Evolutionary conservation across 176 grass and related monocot species (phyloP).

Genomic region (Zizania latifolia): DNA sequence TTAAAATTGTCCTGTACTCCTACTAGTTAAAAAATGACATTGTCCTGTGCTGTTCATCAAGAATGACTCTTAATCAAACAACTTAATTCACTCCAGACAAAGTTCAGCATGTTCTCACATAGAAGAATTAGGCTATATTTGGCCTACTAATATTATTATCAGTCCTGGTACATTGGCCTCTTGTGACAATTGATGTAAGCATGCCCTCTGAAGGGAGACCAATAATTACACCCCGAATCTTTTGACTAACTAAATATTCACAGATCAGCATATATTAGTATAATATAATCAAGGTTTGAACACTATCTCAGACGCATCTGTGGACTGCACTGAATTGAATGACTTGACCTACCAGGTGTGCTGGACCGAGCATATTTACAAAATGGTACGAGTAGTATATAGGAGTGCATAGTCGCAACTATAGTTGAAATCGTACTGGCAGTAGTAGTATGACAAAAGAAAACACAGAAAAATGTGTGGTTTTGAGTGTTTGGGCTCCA

Average conservation of each 20-base stretch:
- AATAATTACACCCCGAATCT: conserved; percentile 23
- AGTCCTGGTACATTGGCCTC: not conserved
- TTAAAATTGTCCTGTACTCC: not conserved
- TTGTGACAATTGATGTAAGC: not conserved
- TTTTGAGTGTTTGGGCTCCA: conserved; percentile 14
- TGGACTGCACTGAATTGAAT: not conserved
- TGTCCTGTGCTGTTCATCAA: not conserved
- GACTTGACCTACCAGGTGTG: not conserved
- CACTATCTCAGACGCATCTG: conserved; percentile 37
- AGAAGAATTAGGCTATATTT: conserved; percentile 37
- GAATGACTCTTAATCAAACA: not conserved
- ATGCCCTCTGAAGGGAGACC: not conserved
- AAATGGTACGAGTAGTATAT: not conserved
- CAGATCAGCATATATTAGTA: not conserved
- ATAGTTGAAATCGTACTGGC: not conserved
- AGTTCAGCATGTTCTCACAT: conserved; percentile 16
- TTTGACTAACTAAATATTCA: conserved; percentile 27
- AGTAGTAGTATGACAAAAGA: not conserved
- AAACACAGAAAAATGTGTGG: not conserved
- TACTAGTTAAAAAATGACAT: not conserved
- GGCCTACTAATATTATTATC: conserved; percentile 16
- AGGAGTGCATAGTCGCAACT: not conserved
- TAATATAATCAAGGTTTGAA: conserved; percentile 26
- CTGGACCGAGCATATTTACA: not conserved
- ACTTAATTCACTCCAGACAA: conserved; percentile 10